Base-by-base conservation (phyloP, 1,284 basidiomycete genomes). In the Sporisorium sorghi region DNA sequence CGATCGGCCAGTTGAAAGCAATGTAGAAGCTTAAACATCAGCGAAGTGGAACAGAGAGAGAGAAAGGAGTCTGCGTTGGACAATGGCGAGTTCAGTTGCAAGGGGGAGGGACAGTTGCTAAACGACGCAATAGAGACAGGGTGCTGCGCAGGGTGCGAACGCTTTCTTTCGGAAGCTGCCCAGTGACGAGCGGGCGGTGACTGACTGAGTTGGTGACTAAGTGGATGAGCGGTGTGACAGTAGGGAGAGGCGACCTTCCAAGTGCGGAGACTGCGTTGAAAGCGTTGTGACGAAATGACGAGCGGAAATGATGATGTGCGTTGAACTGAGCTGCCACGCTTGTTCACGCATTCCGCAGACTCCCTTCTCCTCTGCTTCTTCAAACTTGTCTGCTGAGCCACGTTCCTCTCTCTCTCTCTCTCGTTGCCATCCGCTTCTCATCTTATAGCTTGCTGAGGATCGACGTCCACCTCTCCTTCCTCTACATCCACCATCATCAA, bases 281-380 rank as follows among this genome's bases (percentile, higher is more conserved):
- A 37, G 52, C 46, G 23, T 28, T 37, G 61, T 63, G 61, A 64
- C 55, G 55, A 58, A 64, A 58, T 49, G 14, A 3, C 15, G 15
- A 11, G 12, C 33, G 15, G 23, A 23, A 56, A 47, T 57, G 44
- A 57, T 57, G 54, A 35, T 35, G 19, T 24, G n/a, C n/a, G n/a
- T n/a, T n/a, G n/a, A n/a, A n/a, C 56, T 56, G n/a, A 17, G 35
- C 43, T 35, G 30, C 21, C 24, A 5, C 10, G 2, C 28, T 14
- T 35, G 33, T 28, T 23, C 9, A 19, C 10, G 46, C 55, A 46
- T 59, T 66, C 57, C 52, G 32, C 56, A 37, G 32, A 37, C 32
- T 5, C 17, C 11, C n/a, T 23, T 2, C 19, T 57, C 0, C 10
- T 2, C 15, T 42, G 53, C 24, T 35, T 19, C 12, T 15, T 21